These are phyloP conservation scores for Fraxinus dipetala DNA, from an alignment of 305 asterid genomes.

Conservation along the genomic window DNA sequence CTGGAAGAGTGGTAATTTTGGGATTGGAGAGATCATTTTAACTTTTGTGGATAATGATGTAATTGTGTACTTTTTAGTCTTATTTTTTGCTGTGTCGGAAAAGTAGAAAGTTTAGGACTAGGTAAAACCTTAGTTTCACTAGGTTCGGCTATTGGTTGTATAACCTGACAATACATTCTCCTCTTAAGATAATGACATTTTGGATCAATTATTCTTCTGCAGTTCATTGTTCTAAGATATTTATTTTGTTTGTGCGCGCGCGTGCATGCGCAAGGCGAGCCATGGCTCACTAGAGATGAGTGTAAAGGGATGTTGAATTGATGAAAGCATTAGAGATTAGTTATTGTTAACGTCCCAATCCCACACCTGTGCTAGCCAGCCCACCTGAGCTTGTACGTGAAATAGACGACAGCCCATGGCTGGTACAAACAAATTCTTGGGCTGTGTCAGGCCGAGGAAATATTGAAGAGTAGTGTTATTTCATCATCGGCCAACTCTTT, in stretches of 20 bases:
- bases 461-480: neutral
- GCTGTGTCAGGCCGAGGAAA: neutral
- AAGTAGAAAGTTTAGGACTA: neutral
- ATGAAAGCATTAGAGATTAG: neutral
- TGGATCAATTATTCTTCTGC: neutral
- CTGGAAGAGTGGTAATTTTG: constrained; percentile 38
- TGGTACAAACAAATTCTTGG: neutral
- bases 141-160: neutral
- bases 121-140: neutral
- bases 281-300: neutral
- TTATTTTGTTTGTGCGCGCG: neutral
- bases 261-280: neutral
- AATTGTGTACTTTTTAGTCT: neutral
- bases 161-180: neutral
- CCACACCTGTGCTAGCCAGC: neutral
- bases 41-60: constrained; percentile 1
- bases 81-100: neutral
- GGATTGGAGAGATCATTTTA: constrained; percentile 20
- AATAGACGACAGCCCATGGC: neutral
- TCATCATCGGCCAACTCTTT: neutral
- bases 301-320: neutral
- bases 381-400: neutral
- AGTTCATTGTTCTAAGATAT: neutral
- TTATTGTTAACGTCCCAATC: neutral
- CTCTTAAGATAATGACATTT: neutral